Base-by-base conservation (phyloP, 257 asterid genomes). In the Rauvolfia tetraphylla region DNA sequence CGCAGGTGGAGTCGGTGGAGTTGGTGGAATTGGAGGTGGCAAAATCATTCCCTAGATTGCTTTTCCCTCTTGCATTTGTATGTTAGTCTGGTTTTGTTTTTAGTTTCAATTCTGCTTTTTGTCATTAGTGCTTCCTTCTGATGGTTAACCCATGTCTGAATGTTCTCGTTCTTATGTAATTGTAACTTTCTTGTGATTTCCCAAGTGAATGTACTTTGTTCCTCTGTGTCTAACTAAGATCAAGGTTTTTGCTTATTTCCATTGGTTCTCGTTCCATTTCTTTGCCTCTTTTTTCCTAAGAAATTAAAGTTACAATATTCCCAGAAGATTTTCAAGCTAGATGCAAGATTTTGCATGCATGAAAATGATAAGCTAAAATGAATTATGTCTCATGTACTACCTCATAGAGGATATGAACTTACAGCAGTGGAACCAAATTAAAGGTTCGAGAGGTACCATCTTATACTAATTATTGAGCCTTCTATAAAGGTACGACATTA, bases 21-120 rank as follows among this genome's bases (percentile, higher is more conserved):
- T 81, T 1, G 92, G 78, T 38, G 92, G 92, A 8, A 41, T 87
- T 23, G 86, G 73, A 5, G 89, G 87, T 12, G 84, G 83, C 17
- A 78, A 78, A 20, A 42, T 83, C 42, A 51, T 77, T 3, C 85
- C 85, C 75, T 81, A 81, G 71, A 72, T 39, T 62, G 10, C 7
- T 33, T 31, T 33, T 63, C 27, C 36, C 42, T 14, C 42, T 58
- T 49, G 71, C 1, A 54, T 68, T 67, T 22, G 74, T 22, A 33
- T 33, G 49, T 31, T 10, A 58, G n/a, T n/a, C n/a, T 53, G 65
- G 59, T 65, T 41, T 23, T 61, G 23, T 8, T 49, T 6, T 38
- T 44, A 27, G 0, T 17, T 41, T 3, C 20, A 22, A 2, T 68
- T 36, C 27, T 29, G 69, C 12, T 34, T 7, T 20, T 22, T 18